phyloP scores from a whole-genome alignment of 345 rosid species.

The Mallotus nudiflorus region DNA sequence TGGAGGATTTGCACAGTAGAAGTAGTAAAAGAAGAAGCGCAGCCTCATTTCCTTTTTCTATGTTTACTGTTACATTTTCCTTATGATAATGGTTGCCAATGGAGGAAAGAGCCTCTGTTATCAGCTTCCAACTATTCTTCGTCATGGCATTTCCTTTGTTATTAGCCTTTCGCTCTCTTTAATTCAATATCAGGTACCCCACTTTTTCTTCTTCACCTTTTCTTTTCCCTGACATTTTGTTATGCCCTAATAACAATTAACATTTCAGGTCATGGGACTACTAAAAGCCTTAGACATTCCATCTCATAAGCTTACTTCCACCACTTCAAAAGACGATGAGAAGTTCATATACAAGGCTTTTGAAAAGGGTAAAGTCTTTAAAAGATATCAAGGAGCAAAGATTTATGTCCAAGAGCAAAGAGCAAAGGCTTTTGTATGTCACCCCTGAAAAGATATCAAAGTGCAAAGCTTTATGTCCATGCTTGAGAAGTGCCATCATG shows the following conservation, averaged over 20 bases:
- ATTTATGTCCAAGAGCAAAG: no score
- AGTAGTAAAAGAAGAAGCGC: conserved; percentile 25
- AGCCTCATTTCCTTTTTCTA: conserved; percentile 10
- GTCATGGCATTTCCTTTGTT: conserved; percentile 72
- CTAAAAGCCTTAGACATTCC: conserved; percentile 83
- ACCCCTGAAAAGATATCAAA: conserved; percentile 96
- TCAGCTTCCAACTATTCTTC: conserved; percentile 87
- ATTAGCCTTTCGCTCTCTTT: conserved; percentile 90
- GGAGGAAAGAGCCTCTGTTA: conserved; percentile 98
- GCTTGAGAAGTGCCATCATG: conserved; percentile 83
- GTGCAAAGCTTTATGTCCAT: conserved; percentile 99
- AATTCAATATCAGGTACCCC: conserved; percentile 99
- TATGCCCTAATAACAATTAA: no score
- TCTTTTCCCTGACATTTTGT: no score
- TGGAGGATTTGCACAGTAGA: conserved; percentile 56
- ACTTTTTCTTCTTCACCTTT: no score
- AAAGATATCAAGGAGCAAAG: no score
- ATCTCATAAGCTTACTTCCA: conserved; percentile 82
- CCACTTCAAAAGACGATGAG: conserved; percentile 82
- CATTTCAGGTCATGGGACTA: conserved; percentile 85
- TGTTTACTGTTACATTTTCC: no score
- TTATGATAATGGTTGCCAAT: conserved; percentile 97
- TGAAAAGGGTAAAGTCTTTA: conserved; percentile 92
- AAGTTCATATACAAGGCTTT: conserved; percentile 86
- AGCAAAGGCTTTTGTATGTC: conserved; percentile 76